These are phyloP conservation scores for Mortierella polycephala DNA, from an alignment of 371 early-diverging fungal genomes.

Conservation along the genomic window DNA sequence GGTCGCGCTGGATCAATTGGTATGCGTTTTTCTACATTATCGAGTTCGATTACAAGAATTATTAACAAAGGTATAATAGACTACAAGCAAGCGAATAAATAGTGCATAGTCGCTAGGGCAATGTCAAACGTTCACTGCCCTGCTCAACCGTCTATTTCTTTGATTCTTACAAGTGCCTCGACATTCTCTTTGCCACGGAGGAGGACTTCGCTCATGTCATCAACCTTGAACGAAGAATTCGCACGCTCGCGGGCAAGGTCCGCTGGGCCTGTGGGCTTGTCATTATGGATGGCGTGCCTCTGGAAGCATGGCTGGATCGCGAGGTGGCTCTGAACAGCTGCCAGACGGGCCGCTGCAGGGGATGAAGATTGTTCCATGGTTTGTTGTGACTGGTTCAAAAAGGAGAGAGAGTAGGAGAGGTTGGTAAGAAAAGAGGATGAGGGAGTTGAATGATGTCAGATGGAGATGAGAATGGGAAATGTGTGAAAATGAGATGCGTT, in stretches of 20 bases:
- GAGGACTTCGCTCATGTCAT: slow-evolving; percentile 59
- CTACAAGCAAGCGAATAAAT: too few species aligned
- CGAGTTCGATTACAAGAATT: too few species aligned
- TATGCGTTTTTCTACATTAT: slow-evolving; percentile 51
- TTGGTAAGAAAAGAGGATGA: neutral
- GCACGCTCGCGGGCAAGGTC: slow-evolving; percentile 70
- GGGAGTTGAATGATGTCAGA: too few species aligned
- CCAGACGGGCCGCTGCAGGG: slow-evolving; percentile 45
- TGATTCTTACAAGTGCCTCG: slow-evolving; percentile 54
- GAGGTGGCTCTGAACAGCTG: slow-evolving; percentile 49
- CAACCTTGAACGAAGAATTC: slow-evolving; percentile 64
- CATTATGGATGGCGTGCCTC: slow-evolving; percentile 42
- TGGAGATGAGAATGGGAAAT: too few species aligned
- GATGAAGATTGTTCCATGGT: slow-evolving; percentile 22
- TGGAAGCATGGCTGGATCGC: slow-evolving; percentile 51
- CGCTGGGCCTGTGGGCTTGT: slow-evolving; percentile 55
- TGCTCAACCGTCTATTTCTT: neutral
- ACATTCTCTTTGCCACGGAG: slow-evolving; percentile 61
- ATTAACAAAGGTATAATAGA: too few species aligned
- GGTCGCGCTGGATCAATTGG: slow-evolving; percentile 67
- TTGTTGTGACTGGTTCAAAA: neutral
- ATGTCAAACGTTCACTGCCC: neutral
- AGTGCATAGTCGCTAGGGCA: neutral
- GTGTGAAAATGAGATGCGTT: too few species aligned
- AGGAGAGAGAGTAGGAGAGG: neutral